These are phyloP conservation scores for Aleurites moluccanus DNA, from an alignment of 441 rosid species.

Conservation along the genomic window DNA sequence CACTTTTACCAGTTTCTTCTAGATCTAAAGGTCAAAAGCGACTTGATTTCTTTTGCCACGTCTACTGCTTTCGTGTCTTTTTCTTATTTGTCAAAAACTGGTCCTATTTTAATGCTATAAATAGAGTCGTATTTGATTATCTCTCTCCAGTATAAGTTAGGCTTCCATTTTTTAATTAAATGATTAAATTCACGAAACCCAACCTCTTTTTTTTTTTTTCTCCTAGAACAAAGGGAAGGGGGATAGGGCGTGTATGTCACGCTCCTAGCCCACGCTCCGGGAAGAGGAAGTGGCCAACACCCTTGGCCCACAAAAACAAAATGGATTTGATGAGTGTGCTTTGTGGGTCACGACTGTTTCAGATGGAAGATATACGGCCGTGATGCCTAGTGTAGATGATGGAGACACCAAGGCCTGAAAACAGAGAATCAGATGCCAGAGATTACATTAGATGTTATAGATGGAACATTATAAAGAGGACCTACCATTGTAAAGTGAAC, in stretches of 20 bases:
- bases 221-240: slow-evolving; percentile 22
- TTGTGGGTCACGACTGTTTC: slow-evolving; percentile 11
- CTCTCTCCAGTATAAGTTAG: not conserved
- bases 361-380: slow-evolving; percentile 21
- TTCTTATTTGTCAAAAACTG: not conserved
- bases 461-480: no score
- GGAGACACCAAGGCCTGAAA: slow-evolving; percentile 5
- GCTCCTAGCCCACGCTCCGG: no score
- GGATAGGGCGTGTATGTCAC: slow-evolving; percentile 22
- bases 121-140: not conserved
- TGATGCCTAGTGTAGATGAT: slow-evolving; percentile 19
- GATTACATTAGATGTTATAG: no score
- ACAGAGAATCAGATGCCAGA: slow-evolving; percentile 22
- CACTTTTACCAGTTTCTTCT: not conserved
- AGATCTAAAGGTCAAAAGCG: not conserved
- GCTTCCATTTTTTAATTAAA: not conserved
- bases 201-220: slow-evolving; percentile 15
- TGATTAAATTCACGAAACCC: slow-evolving; percentile 25
- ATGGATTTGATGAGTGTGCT: slow-evolving; percentile 34
- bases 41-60: not conserved
- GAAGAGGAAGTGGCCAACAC: slow-evolving; percentile 34
- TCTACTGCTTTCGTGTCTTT: not conserved
- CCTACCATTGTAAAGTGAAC: slow-evolving; percentile 11
- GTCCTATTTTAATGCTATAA: not conserved
- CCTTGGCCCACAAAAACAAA: slow-evolving; percentile 29